Percentiles rank a stretch among this genome's conserved stretches.
Evolutionary conservation across 2,329 filamentous ascomycete species (phyloP).

Genomic region (Pseudopithomyces maydicus): DNA sequence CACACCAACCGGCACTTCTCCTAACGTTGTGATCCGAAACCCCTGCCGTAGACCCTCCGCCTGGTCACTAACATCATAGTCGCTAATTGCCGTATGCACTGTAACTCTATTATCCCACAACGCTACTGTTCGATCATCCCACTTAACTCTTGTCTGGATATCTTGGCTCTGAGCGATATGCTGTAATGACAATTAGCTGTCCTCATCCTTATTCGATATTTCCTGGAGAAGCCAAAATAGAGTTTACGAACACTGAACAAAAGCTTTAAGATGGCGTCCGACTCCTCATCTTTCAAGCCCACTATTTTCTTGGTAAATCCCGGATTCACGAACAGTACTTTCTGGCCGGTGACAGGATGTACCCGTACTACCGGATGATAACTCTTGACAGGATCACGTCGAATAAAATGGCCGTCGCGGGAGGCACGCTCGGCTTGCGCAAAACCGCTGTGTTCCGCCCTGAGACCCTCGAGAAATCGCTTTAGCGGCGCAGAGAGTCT

Average conservation of each 20-base stretch:
- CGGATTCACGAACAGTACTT: slow-evolving; percentile 14
- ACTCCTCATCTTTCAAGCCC: slow-evolving; percentile 16
- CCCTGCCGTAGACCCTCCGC: slow-evolving; percentile 28
- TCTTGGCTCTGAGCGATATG: slow-evolving; percentile 72
- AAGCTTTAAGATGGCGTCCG: slow-evolving; percentile 14
- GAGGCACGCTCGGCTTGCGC: slow-evolving; percentile 7
- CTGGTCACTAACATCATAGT: slow-evolving; percentile 54
- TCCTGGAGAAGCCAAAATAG: not conserved
- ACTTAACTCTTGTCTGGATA: slow-evolving; percentile 73
- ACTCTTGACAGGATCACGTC: slow-evolving; percentile 7
- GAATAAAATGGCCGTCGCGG: not conserved
- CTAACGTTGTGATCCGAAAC: slow-evolving; percentile 31
- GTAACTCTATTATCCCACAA: slow-evolving; percentile 84
- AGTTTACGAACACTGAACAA: slow-evolving; percentile 5
- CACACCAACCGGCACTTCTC: slow-evolving; percentile 24
- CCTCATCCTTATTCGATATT: no score
- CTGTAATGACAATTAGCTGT: slow-evolving; percentile 34
- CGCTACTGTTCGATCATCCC: slow-evolving; percentile 76
- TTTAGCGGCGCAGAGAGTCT: slow-evolving; percentile 12
- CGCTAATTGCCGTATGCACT: slow-evolving; percentile 75
- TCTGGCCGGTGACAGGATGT: slow-evolving; percentile 16
- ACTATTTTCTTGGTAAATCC: slow-evolving; percentile 17
- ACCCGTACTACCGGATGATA: slow-evolving; percentile 12
- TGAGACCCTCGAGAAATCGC: slow-evolving; percentile 13
- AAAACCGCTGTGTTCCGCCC: slow-evolving; percentile 12